Percentiles rank a stretch among this genome's conserved stretches.
Conservation (phyloP, 495 filamentous ascomycete species). For the Penicillium waksmanii region DNA sequence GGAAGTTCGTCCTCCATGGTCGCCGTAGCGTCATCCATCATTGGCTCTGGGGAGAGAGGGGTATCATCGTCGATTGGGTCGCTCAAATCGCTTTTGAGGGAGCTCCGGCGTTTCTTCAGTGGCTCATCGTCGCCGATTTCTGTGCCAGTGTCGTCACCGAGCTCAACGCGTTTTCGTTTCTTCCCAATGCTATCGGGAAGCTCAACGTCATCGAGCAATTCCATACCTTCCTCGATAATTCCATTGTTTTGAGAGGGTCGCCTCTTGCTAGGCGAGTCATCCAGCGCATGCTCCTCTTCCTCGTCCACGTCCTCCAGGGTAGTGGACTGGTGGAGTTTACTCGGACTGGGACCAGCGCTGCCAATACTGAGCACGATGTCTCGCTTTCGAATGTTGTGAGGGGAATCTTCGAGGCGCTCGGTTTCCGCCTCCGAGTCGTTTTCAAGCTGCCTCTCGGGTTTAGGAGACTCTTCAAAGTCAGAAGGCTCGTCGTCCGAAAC, state of each 20-base stretch:
- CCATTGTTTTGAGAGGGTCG: constrained; percentile 38
- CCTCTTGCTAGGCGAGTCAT: constrained; percentile 49
- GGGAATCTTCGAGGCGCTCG: constrained; percentile 91
- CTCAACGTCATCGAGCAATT: constrained; percentile 34
- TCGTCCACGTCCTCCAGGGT: constrained; percentile 50
- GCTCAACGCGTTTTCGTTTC: constrained; percentile 53
- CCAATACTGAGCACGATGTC: constrained; percentile 62
- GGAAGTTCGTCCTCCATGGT: constrained; percentile 41
- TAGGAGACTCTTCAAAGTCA: constrained; percentile 54
- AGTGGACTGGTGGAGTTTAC: constrained; percentile 64
- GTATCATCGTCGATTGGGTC: constrained; percentile 38
- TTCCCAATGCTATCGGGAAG: constrained; percentile 40
- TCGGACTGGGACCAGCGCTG: constrained; percentile 63
- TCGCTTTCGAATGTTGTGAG: constrained; percentile 67
- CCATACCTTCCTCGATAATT: constrained; percentile 31
- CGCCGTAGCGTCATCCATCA: constrained; percentile 41
- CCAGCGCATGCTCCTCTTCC: constrained; percentile 40
- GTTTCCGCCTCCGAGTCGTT: constrained; percentile 98
- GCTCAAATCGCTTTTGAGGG: constrained; percentile 48
- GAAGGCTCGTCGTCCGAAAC: constrained; percentile 62
- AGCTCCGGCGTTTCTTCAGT: constrained; percentile 48
- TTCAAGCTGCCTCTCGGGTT: constrained; percentile 49
- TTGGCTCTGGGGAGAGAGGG: constrained; percentile 27
- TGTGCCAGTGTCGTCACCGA: constrained; percentile 44
- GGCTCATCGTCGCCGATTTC: constrained; percentile 50